phyloP scores from a whole-genome alignment of 1,284 basidiomycete species.

The Ceratobasidium sp. region DNA sequence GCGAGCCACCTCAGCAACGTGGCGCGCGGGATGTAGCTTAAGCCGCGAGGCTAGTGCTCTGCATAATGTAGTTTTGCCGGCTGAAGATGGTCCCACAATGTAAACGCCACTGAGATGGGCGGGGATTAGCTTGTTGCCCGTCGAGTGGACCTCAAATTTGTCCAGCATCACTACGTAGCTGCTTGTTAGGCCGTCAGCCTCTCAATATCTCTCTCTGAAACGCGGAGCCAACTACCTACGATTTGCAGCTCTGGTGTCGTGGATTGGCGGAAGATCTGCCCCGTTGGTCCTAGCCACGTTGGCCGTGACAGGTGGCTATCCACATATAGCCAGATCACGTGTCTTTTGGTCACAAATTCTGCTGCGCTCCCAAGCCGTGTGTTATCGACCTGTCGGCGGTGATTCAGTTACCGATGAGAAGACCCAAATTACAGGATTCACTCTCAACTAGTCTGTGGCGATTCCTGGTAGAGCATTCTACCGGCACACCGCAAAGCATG shows the following conservation, averaged over 20 bases:
- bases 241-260: neutral
- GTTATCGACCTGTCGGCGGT: too few species aligned
- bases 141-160: neutral
- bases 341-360: neutral
- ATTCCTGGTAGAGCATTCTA: too few species aligned
- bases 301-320: slow-evolving; percentile 13
- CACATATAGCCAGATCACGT: neutral
- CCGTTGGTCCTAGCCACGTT: slow-evolving; percentile 2
- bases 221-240: neutral
- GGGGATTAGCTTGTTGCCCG: neutral
- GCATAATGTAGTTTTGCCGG: slow-evolving; percentile 70
- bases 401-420: too few species aligned
- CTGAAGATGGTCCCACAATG: slow-evolving; percentile 67
- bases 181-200: neutral
- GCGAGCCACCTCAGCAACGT: slow-evolving; percentile 65
- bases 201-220: too few species aligned
- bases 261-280: neutral
- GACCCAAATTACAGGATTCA: too few species aligned
- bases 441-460: too few species aligned
- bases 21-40: neutral
- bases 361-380: too few species aligned
- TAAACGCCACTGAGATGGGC: slow-evolving; percentile 44
- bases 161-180: neutral
- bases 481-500: neutral
- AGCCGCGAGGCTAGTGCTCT: slow-evolving; percentile 52